Conservation (phyloP, 2,329 filamentous ascomycete species). For the Xylaria sp. region DNA sequence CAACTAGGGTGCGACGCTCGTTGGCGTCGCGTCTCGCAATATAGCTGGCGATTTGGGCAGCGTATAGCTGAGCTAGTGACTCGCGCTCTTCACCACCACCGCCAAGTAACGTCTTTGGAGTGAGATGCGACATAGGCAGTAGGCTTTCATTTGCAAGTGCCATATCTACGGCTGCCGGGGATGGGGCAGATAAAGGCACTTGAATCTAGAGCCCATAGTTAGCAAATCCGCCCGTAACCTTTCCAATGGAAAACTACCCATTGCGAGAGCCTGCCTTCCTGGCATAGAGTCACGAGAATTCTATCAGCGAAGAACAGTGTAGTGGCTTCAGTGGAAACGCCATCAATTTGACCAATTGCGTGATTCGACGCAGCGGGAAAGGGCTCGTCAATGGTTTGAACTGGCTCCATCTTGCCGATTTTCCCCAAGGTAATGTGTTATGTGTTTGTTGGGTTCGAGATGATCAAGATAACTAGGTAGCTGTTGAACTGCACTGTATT, state of each 20-base stretch:
- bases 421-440: not conserved
- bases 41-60: constrained; percentile 86
- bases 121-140: constrained; percentile 83
- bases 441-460: not conserved
- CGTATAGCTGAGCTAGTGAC: constrained; percentile 86
- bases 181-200: constrained; percentile 77
- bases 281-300: constrained; percentile 88
- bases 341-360: constrained; percentile 70
- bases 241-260: constrained; percentile 72
- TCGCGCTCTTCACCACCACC: constrained; percentile 83
- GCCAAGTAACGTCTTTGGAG: constrained; percentile 86
- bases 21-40: constrained; percentile 76
- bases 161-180: constrained; percentile 71
- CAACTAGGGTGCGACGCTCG: constrained; percentile 67
- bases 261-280: constrained; percentile 85
- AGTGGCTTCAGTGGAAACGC: constrained; percentile 76
- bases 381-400: constrained; percentile 59
- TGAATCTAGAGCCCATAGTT: constrained; percentile 67
- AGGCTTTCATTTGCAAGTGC: constrained; percentile 59
- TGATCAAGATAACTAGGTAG: not conserved
- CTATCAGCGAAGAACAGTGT: constrained; percentile 85
- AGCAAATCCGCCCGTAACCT: not conserved
- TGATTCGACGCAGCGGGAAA: constrained; percentile 75
- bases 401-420: constrained; percentile 51
- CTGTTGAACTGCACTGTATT: not conserved